These are phyloP conservation scores for Hirsutella minnesotensis DNA, from an alignment of 2,329 filamentous ascomycete species.

Conservation along the genomic window DNA sequence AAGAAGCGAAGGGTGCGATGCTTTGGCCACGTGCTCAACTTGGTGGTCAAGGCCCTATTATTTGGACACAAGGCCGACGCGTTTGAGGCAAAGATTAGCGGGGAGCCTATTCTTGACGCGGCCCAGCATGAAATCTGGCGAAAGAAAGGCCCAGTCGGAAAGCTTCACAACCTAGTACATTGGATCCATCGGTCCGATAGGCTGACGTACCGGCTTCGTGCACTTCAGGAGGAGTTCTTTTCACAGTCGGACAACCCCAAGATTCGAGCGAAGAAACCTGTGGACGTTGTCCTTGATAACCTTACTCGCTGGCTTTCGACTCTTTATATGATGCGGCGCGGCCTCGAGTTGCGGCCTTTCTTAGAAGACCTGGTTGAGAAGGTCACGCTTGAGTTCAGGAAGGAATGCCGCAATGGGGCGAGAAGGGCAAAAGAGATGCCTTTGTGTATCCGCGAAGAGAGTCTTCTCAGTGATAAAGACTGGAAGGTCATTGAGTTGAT, in stretches of 20 bases:
- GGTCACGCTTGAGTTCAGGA: no score
- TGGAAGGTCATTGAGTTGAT: background rate
- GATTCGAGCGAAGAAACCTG: no score
- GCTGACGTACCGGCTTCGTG: background rate
- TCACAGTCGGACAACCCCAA: no score
- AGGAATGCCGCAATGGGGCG: no score
- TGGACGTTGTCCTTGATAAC: no score
- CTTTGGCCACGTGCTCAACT: no score
- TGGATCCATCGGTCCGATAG: no score
- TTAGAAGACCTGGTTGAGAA: no score
- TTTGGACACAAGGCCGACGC: constrained; percentile 1
- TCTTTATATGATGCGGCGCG: no score
- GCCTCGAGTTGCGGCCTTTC: no score
- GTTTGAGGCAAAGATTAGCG: background rate
- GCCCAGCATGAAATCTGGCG: background rate
- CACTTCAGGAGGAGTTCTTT: background rate
- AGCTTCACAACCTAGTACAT: background rate
- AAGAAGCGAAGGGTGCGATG: background rate
- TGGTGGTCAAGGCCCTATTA: background rate
- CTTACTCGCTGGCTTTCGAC: no score
- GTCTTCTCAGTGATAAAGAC: background rate
- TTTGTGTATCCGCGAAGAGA: background rate
- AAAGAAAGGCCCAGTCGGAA: background rate
- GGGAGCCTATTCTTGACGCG: background rate
- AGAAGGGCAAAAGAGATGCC: no score